Conservation (phyloP, 1,284 basidiomycete genomes). For the Ganoderma boninense region DNA sequence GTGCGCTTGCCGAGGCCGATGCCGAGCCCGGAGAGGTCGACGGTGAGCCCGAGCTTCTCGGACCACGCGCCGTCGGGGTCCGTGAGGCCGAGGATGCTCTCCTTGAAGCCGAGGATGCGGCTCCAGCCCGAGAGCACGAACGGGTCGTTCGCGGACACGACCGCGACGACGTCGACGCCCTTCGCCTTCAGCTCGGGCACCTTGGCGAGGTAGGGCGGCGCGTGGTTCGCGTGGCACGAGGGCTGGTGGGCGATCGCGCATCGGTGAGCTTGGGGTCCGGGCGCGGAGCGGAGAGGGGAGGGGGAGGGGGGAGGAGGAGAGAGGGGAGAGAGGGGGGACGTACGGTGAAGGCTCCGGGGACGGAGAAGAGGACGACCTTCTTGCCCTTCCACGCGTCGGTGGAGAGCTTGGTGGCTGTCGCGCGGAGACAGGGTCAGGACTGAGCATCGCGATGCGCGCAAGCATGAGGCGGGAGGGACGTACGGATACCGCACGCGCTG, state of each 20-base stretch:
- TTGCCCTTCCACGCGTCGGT: constrained; percentile 84
- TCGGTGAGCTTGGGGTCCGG: neutral
- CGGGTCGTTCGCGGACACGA: constrained; percentile 77
- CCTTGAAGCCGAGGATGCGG: constrained; percentile 70
- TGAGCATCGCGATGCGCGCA: constrained; percentile 8
- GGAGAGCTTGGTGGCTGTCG: constrained; percentile 46
- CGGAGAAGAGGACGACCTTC: constrained; percentile 82
- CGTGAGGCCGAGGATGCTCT: constrained; percentile 70
- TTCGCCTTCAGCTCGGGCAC: constrained; percentile 76
- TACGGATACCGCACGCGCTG: constrained; percentile 71
- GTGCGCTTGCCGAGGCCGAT: constrained; percentile 67
- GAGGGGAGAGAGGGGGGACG: constrained; percentile 35
- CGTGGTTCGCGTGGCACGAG: constrained; percentile 77
- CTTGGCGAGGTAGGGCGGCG: constrained; percentile 74
- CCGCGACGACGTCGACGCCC: constrained; percentile 76
- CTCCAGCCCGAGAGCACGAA: constrained; percentile 85
- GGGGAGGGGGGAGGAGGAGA: neutral
- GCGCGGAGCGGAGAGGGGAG: neutral
- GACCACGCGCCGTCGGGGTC: constrained; percentile 75
- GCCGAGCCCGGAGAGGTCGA: constrained; percentile 69
- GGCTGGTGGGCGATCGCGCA: constrained; percentile 53
- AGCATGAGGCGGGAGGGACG: constrained; percentile 40
- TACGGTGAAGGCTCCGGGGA: constrained; percentile 85
- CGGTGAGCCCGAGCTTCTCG: constrained; percentile 61
- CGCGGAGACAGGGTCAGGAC: constrained; percentile 45